A percentile compares a stretch with the other conserved stretches of the same genome.
These are phyloP conservation scores for Scheffersomyces lignicola DNA, from an alignment of 1,139 yeast genomes.

Conservation along the genomic window DNA sequence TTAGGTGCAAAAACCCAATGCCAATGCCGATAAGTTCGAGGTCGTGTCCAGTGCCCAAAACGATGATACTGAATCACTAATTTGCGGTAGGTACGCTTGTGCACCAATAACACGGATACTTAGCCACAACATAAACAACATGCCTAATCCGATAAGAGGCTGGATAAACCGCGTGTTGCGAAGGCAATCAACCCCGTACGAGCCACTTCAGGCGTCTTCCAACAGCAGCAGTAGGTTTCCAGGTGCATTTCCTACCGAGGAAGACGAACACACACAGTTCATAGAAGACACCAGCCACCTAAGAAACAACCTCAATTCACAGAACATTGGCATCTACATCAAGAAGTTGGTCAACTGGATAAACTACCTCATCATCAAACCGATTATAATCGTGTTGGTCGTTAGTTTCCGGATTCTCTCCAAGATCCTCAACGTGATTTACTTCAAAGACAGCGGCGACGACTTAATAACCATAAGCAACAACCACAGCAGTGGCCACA, in stretches of 20 bases:
- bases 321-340: constrained; percentile 3
- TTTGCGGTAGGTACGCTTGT: too few relatives aligned
- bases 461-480: background rate
- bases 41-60: too few relatives aligned
- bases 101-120: too few relatives aligned
- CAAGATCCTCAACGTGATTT: constrained; percentile 25
- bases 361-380: constrained; percentile 26
- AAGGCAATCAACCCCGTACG: constrained; percentile 2
- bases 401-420: constrained; percentile 25
- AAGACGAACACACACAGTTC: constrained; percentile 1
- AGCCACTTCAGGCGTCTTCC: background rate
- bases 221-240: background rate
- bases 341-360: constrained; percentile 13
- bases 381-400: constrained; percentile 26
- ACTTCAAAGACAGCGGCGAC: constrained; percentile 22
- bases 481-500: background rate
- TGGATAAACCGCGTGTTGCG: constrained; percentile 1
- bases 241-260: constrained; percentile 5
- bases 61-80: too few relatives aligned
- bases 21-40: too few relatives aligned
- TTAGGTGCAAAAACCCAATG: too few relatives aligned
- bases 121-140: too few relatives aligned
- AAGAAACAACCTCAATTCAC: constrained; percentile 6
- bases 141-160: background rate
- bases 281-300: background rate